Base-by-base conservation (phyloP, 1,139 yeast species). In the Meyerozyma elateridarum region DNA sequence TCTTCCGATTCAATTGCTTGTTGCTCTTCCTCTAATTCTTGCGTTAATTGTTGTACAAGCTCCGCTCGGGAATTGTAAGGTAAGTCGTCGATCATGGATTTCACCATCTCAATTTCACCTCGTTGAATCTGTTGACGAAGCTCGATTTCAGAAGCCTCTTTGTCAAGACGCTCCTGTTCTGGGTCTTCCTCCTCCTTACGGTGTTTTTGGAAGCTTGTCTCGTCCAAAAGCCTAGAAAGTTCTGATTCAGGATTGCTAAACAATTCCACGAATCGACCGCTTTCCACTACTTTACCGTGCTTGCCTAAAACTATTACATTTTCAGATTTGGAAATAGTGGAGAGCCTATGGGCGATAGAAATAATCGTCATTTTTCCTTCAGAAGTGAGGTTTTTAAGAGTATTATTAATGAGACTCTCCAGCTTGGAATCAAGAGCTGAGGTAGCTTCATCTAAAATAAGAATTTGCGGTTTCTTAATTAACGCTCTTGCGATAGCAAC, bases 281-380 rank as follows among this genome's bases (percentile, higher is more conserved):
- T 52, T 39, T 63, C 71, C 5, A 59, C 68, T 8, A 66, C 73
- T 43, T 59, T 56, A 24, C 76, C 64, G 39, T 59, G 47, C 36
- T 65, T 66, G 4, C 73, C 73, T 22, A 68, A 49, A 1, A 85
- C 82, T 28, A 82, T 76, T 12, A 82, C 80, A 39, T 60, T 60
- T 32, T 68, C 73, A 1, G 73, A 65, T 38, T 67, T 68, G 14
- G 72, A 61, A 30, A 85, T 85, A 8, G 96, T 83, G 12, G 91
- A 85, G 34, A 89, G 72, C 47, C 96, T 70, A 57, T 88, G 97
- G 1, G 97, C 97, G 51, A 89, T 85, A 25, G 94, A 87, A 21
- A 88, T 82, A 1, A 94, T 88, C 1, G 96, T 87, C 60, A 85
- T 69, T 20, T 84, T 85, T 26, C 81, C 76, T 15, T 64, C 60